Base-by-base conservation (phyloP, 2,329 filamentous ascomycete species). In the Pseudogymnoascus sp. region DNA sequence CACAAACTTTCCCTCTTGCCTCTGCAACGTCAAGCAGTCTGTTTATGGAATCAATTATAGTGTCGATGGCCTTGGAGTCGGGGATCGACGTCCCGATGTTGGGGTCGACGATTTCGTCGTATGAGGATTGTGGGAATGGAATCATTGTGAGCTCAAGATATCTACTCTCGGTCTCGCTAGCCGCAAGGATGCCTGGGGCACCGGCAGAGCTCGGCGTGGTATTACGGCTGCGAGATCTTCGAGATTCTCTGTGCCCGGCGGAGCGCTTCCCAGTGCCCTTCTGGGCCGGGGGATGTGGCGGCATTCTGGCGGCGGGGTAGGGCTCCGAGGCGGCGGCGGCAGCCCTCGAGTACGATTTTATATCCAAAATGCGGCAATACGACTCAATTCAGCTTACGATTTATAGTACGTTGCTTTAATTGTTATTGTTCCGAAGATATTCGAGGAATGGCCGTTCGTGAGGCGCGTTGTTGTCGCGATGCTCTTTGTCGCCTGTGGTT, bases 151-250 rank as follows among this genome's bases (percentile, higher is more conserved):
- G 82, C 63, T 87, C 83, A 60, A 92, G 82, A 71, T 87, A 88
- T 62, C 88, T 82, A 21, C 86, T 84, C 64, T 84, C 80, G 18
- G 5, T 59, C 35, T 77, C 76, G 62, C 84, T 78, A 68, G 82
- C 78, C 4, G 80, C 78, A 1, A 82, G 82, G 39, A 85, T 64
- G 65, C 64, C 67, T 63, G 65, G 61, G 15, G 65, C 37, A 52
- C 63, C 65, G 5, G 61, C 64, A 7, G 71, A 81, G 70, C 83
- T 82, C 36, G 89, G 90, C 13, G 89, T 93, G 36, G 88, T 90
- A 74, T 92, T 92, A 71, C 89, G 87, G 72, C 88, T 92, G 65
- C 84, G 80, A 68, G 87, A 88, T 67, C 86, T 85, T 60, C 78
- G 75, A 64, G 85, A 81, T 68, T 82, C 81, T 67, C 80, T 80